These are phyloP conservation scores for Kwoniella sp. DNA, from an alignment of 768 basidiomycete genomes.

Conservation along the genomic window DNA sequence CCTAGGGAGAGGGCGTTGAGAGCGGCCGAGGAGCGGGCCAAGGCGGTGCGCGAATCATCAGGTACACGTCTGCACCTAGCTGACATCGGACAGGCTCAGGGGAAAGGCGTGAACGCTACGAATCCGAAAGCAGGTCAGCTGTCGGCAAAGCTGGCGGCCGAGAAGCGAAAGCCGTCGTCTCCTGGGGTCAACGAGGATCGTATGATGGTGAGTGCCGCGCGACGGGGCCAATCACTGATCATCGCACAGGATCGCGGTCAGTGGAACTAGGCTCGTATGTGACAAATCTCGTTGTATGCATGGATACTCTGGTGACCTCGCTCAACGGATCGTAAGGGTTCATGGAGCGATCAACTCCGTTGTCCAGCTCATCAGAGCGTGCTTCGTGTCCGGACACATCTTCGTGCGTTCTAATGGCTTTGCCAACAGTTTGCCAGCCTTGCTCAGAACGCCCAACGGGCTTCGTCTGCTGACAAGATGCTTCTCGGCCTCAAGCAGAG, in stretches of 20 bases:
- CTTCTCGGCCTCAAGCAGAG: no score
- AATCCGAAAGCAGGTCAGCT: slow-evolving; percentile 46
- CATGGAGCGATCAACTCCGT: no score
- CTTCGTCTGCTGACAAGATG: no score
- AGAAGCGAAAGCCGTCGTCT: slow-evolving; percentile 24
- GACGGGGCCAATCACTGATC: not conserved
- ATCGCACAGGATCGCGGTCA: slow-evolving; percentile 13
- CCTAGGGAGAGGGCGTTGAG: slow-evolving; percentile 40
- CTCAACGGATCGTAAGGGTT: no score
- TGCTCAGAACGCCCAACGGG: no score
- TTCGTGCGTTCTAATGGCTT: no score
- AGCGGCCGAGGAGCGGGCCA: slow-evolving; percentile 46
- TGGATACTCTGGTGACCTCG: no score
- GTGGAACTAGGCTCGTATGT: slow-evolving; percentile 15
- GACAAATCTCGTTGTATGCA: no score
- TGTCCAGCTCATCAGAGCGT: no score
- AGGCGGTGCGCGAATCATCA: slow-evolving; percentile 32
- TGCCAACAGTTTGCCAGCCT: no score
- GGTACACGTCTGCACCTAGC: not conserved
- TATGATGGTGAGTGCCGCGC: slow-evolving; percentile 43
- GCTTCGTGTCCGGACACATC: no score
- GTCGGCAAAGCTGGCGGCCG: slow-evolving; percentile 41
- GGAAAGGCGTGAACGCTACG: slow-evolving; percentile 35
- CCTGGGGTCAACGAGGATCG: slow-evolving; percentile 21
- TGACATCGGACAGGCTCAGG: slow-evolving; percentile 20